These are phyloP conservation scores for Cudoniella acicularis DNA, from an alignment of 495 filamentous ascomycete genomes.

Conservation along the genomic window DNA sequence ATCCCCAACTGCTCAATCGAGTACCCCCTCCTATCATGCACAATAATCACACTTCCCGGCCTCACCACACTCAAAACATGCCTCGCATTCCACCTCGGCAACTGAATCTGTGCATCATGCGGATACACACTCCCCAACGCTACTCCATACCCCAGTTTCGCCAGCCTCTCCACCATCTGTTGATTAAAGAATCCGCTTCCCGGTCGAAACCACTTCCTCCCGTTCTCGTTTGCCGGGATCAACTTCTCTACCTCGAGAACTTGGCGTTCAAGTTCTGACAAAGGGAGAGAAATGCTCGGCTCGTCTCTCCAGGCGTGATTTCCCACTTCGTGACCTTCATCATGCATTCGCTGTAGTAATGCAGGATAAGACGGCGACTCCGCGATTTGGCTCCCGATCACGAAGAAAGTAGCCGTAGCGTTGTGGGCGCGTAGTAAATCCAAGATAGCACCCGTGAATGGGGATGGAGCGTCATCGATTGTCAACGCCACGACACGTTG, in stretches of 20 bases:
- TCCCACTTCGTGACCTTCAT: slow-evolving; percentile 36
- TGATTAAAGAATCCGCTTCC: slow-evolving; percentile 76
- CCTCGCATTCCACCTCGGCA: slow-evolving; percentile 63
- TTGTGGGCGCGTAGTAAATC: slow-evolving; percentile 51
- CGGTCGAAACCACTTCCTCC: slow-evolving; percentile 66
- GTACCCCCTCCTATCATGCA: slow-evolving; percentile 78
- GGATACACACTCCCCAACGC: slow-evolving; percentile 82
- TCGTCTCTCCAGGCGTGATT: slow-evolving; percentile 89
- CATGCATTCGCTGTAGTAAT: slow-evolving; percentile 18
- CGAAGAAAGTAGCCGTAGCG: slow-evolving; percentile 72
- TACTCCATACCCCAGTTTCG: slow-evolving; percentile 55
- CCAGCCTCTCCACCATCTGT: slow-evolving; percentile 56
- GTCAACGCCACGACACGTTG: slow-evolving; percentile 71
- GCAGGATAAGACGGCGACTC: background rate
- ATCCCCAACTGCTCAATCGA: slow-evolving; percentile 68
- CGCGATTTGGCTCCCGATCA: slow-evolving; percentile 69
- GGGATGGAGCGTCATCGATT: slow-evolving; percentile 78
- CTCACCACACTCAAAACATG: slow-evolving; percentile 75
- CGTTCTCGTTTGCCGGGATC: slow-evolving; percentile 18
- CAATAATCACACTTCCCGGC: slow-evolving; percentile 74
- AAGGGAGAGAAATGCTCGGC: slow-evolving; percentile 47
- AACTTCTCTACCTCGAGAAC: slow-evolving; percentile 16
- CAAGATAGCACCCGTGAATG: slow-evolving; percentile 69
- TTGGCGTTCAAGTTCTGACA: slow-evolving; percentile 23
- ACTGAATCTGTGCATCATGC: slow-evolving; percentile 76